Evolutionary conservation across 495 filamentous ascomycete species (phyloP).

Genomic region (Hypoxylon lienhwacheense): DNA sequence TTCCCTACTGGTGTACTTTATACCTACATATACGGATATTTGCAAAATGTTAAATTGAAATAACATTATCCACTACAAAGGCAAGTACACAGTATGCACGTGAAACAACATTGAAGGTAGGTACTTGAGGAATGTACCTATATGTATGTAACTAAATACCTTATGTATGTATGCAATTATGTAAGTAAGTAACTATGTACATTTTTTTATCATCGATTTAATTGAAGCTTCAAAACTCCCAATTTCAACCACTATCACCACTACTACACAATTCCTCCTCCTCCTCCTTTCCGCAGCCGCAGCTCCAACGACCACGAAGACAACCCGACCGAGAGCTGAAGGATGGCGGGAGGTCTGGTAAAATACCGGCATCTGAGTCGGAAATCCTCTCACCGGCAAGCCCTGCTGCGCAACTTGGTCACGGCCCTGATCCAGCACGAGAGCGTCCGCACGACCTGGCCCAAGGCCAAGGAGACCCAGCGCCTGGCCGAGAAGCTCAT

Average conservation of each 20-base stretch:
- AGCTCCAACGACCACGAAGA: not conserved
- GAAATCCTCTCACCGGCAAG: constrained; percentile 81
- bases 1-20: too few relatives aligned
- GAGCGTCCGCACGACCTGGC: constrained; percentile 89
- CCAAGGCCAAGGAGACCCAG: constrained; percentile 96
- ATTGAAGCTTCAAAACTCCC: not conserved
- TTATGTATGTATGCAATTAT: not conserved
- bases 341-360: constrained; percentile 80
- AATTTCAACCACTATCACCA: not conserved
- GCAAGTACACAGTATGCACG: too few relatives aligned
- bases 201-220: constrained; percentile 3
- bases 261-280: too few relatives aligned
- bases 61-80: too few relatives aligned
- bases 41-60: too few relatives aligned
- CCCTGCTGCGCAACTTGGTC: constrained; percentile 92
- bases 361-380: constrained; percentile 88
- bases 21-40: too few relatives aligned
- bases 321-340: constrained; percentile 11
- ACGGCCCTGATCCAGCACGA: constrained; percentile 94
- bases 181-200: constrained; percentile 15
- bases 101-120: too few relatives aligned
- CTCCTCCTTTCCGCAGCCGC: not conserved
- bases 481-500: constrained; percentile 89
- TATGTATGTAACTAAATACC: constrained; percentile 5
- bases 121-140: too few relatives aligned